These are phyloP conservation scores for Luzula sylvatica DNA, from an alignment of 176 grass and related monocot species.

Conservation along the genomic window DNA sequence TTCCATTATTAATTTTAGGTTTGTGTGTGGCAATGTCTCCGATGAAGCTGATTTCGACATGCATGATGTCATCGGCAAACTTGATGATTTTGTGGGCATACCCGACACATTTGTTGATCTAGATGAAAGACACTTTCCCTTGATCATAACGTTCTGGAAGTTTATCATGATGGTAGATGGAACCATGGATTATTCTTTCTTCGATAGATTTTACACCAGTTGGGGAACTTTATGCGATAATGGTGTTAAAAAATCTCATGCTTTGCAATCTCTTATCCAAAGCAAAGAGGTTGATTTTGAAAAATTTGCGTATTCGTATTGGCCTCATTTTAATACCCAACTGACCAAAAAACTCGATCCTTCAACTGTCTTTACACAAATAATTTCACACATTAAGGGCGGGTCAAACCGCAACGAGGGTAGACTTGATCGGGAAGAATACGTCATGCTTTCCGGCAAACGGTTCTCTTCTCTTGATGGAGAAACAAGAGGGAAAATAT, in stretches of 20 bases:
- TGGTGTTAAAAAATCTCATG: conserved; percentile 38
- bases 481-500: conserved; percentile 38
- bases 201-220: conserved; percentile 39
- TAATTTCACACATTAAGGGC: conserved; percentile 76
- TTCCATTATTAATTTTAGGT: conserved; percentile 32
- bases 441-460: conserved; percentile 51
- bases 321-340: conserved; percentile 55
- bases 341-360: conserved; percentile 60
- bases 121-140: conserved; percentile 27
- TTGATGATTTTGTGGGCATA: conserved; percentile 47
- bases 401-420: conserved; percentile 6
- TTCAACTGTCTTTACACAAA: conserved; percentile 67
- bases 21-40: conserved; percentile 31
- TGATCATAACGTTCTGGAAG: conserved; percentile 58
- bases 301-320: conserved; percentile 56
- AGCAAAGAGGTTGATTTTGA: conserved; percentile 71
- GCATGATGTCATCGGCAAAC: conserved; percentile 38
- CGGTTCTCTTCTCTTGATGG: conserved; percentile 41
- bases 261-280: conserved; percentile 36
- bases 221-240: conserved; percentile 16
- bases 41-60: conserved; percentile 25
- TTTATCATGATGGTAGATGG: conserved; percentile 89
- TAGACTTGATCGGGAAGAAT: conserved; percentile 37
- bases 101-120: conserved; percentile 50
- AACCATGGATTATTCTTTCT: conserved; percentile 49